Percentiles rank a stretch among this genome's conserved stretches.
These are phyloP conservation scores for Gypsophila paniculata DNA, from an alignment of 179 eudicot species.

Conservation along the genomic window DNA sequence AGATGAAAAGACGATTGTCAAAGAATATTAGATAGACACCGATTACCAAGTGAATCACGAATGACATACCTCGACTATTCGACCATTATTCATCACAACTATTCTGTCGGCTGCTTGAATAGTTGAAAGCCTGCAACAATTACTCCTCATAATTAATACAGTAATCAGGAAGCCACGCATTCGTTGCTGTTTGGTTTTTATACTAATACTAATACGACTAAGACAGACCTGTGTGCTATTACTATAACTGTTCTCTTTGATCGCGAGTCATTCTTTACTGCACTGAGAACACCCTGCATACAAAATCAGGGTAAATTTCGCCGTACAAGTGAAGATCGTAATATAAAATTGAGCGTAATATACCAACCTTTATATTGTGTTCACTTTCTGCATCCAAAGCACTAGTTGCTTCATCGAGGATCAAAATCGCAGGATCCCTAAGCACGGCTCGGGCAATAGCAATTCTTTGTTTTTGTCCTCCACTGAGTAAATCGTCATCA, in stretches of 20 bases:
- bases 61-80: constrained; percentile 69
- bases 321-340: too few species aligned
- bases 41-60: too few species aligned
- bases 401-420: constrained; percentile 97
- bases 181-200: neutral
- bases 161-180: neutral
- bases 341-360: neutral
- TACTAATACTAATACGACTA: neutral
- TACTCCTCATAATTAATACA: constrained; percentile 4
- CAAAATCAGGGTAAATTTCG: neutral
- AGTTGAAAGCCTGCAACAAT: constrained; percentile 70
- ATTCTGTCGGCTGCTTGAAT: constrained; percentile 93
- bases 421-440: constrained; percentile 84
- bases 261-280: constrained; percentile 52
- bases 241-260: constrained; percentile 71
- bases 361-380: constrained; percentile 77
- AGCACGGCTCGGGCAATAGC: constrained; percentile 95
- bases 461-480: constrained; percentile 94
- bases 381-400: constrained; percentile 98
- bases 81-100: constrained; percentile 84
- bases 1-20: neutral
- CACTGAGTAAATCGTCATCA: constrained; percentile 96
- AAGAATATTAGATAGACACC: too few species aligned
- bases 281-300: constrained; percentile 76
- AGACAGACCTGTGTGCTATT: constrained; percentile 76